Evolutionary conservation across 2,329 filamentous ascomycete species (phyloP).

Genomic region (Stachybotrys chartarum): DNA sequence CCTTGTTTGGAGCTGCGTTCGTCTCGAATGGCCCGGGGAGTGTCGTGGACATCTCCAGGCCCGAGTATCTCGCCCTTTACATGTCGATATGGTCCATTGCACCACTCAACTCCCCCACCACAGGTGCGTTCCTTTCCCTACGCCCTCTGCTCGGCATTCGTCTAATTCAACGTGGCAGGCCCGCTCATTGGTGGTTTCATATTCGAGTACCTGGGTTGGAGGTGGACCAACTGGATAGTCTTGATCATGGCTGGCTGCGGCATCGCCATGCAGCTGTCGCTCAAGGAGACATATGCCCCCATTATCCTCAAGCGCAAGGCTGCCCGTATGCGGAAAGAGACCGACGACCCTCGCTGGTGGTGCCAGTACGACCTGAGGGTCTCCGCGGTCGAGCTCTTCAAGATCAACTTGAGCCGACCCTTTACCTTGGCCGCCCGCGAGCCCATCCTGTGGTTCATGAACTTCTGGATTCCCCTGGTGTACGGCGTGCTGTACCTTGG

Average conservation of each 20-base stretch:
- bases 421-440: constrained; percentile 73
- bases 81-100: constrained; percentile 81
- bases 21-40: constrained; percentile 78
- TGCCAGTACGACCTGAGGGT: constrained; percentile 70
- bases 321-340: constrained; percentile 56
- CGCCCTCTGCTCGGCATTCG: neutral
- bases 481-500: constrained; percentile 86
- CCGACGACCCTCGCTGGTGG: constrained; percentile 67
- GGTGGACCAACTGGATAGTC: constrained; percentile 80
- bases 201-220: constrained; percentile 69
- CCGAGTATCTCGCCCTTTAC: constrained; percentile 72
- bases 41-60: constrained; percentile 74
- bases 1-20: constrained; percentile 63
- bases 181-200: constrained; percentile 64
- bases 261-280: constrained; percentile 48
- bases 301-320: constrained; percentile 62
- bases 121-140: constrained; percentile 1
- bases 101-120: constrained; percentile 66
- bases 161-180: constrained; percentile 4
- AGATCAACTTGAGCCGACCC: constrained; percentile 68
- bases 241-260: constrained; percentile 63
- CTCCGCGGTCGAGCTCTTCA: constrained; percentile 59
- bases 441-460: constrained; percentile 70
- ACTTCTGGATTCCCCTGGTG: constrained; percentile 67
- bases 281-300: constrained; percentile 73